A percentile compares a stretch with the other conserved stretches of the same genome.
Conservation (phyloP, 345 rosid species). For the Eucalyptus curtisii region DNA sequence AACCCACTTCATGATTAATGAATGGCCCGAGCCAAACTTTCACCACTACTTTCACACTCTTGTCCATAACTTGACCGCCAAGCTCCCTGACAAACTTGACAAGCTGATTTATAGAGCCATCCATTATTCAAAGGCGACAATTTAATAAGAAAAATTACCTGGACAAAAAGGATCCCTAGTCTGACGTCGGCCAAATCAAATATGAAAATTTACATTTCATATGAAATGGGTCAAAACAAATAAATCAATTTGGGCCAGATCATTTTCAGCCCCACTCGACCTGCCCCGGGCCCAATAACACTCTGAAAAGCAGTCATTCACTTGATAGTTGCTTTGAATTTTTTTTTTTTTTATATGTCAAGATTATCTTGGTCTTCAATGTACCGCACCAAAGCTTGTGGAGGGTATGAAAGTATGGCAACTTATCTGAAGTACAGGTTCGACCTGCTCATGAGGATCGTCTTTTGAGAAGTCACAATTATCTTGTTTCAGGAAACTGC, state of each 20-base stretch:
- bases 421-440: neutral
- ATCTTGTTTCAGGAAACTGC: neutral
- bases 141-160: neutral
- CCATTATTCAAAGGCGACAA: neutral
- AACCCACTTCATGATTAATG: neutral
- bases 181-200: rapidly evolving
- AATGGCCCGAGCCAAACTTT: neutral
- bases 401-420: neutral
- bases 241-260: rapidly evolving
- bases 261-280: neutral
- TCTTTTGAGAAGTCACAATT: neutral
- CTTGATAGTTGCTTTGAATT: too few species aligned
- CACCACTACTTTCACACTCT: neutral
- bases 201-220: neutral
- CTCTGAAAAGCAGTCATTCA: neutral
- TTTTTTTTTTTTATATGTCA: too few species aligned
- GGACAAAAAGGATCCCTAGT: neutral
- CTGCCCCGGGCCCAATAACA: rapidly evolving
- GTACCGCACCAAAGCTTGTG: neutral
- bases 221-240: neutral
- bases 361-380: neutral
- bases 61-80: neutral
- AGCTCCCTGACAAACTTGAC: neutral
- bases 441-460: neutral
- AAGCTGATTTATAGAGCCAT: neutral